Conservation (phyloP, 805 yeast genomes). For the Teunomyces funiuensis region DNA sequence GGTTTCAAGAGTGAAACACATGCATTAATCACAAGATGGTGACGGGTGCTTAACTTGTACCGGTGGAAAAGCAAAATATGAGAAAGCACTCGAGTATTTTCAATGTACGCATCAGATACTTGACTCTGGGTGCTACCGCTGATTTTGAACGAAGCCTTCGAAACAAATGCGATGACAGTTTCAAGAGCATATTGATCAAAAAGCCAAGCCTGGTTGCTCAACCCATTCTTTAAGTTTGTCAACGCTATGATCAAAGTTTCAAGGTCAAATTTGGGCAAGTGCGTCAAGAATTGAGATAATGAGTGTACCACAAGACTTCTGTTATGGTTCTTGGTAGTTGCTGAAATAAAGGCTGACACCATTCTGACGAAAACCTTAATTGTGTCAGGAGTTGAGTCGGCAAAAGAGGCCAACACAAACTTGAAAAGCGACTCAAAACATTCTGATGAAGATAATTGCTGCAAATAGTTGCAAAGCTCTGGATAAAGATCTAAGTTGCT, state of each 20-base stretch:
- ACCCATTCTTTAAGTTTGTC: conserved; percentile 34
- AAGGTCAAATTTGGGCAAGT: conserved; percentile 8
- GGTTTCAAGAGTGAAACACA: conserved; percentile 52
- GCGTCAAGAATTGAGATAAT: conserved; percentile 24
- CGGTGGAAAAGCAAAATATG: conserved; percentile 67
- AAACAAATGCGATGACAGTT: conserved; percentile 42
- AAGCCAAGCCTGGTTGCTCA: conserved; percentile 54
- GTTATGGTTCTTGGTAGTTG: conserved; percentile 13
- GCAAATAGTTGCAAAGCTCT: conserved; percentile 2
- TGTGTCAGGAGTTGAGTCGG: conserved; percentile 12
- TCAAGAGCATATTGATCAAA: conserved; percentile 70
- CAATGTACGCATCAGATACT: conserved; percentile 17
- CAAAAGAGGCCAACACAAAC: conserved; percentile 18
- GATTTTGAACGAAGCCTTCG: conserved; percentile 19
- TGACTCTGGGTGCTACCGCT: conserved; percentile 2
- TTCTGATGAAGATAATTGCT: conserved; percentile 2
- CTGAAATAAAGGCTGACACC: conserved; percentile 15
- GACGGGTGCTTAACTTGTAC: conserved; percentile 65
- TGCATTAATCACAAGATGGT: conserved; percentile 58
- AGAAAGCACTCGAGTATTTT: conserved; percentile 53
- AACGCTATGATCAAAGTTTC: conserved; percentile 14
- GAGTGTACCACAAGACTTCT: conserved; percentile 25
- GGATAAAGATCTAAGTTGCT: not conserved
- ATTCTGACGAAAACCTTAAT: conserved; percentile 19
- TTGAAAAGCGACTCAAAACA: conserved; percentile 14